phyloP scores from a whole-genome alignment of 78 protist species.

The Planoprotostelium fungivorum region DNA sequence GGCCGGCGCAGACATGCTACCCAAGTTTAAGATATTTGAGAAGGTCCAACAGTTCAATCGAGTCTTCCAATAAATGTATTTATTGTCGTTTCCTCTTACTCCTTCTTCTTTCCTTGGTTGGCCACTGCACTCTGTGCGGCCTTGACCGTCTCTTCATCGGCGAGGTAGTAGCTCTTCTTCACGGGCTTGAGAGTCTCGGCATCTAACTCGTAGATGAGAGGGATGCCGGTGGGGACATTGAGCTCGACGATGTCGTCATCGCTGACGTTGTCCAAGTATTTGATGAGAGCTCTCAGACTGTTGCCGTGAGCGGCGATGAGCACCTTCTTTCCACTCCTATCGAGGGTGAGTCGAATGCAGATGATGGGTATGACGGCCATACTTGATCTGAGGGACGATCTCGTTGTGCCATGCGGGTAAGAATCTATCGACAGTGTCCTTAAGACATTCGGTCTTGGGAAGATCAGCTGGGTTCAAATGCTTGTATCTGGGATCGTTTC shows the following conservation, averaged over 20 bases:
- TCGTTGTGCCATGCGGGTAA: slow-evolving; percentile 77
- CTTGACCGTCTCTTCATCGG: slow-evolving; percentile 34
- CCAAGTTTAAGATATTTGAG: no score
- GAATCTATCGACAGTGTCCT: slow-evolving; percentile 75
- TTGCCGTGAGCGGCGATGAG: slow-evolving; percentile 93
- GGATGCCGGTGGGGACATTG: slow-evolving; percentile 88
- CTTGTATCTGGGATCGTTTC: slow-evolving; percentile 60
- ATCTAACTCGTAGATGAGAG: slow-evolving; percentile 79
- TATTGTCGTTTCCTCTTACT: no score
- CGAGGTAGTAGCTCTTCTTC: slow-evolving; percentile 49
- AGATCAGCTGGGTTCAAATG: slow-evolving; percentile 30
- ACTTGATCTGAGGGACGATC: slow-evolving; percentile 66
- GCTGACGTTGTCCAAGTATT: slow-evolving; percentile 72
- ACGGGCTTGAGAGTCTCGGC: slow-evolving; percentile 49
- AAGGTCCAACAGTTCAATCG: no score
- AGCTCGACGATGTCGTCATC: slow-evolving; percentile 71
- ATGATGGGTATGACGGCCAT: background rate
- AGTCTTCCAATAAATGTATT: no score
- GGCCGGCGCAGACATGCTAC: background rate
- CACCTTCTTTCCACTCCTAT: slow-evolving; percentile 68
- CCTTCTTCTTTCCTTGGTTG: slow-evolving; percentile 57
- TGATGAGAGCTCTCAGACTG: slow-evolving; percentile 86
- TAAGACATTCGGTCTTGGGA: slow-evolving; percentile 82
- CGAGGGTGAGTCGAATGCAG: background rate
- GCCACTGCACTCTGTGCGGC: slow-evolving; percentile 68